Percentiles rank a stretch among this genome's conserved stretches.
These are phyloP conservation scores for Chaetoscypha palmicola DNA, from an alignment of 2,329 filamentous ascomycete genomes.

Conservation along the genomic window DNA sequence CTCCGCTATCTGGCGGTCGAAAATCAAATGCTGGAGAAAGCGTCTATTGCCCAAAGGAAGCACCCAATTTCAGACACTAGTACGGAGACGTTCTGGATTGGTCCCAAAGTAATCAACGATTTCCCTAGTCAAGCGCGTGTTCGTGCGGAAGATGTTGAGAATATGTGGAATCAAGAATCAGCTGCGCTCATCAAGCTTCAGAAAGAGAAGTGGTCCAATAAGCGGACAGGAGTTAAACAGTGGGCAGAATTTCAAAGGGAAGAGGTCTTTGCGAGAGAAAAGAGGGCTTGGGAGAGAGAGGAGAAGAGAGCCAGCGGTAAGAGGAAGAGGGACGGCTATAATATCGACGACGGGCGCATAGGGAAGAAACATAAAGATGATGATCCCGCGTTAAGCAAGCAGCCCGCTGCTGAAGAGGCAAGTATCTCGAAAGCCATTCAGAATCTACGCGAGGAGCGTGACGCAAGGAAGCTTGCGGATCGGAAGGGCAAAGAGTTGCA, in stretches of 20 bases:
- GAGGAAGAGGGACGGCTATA: neutral
- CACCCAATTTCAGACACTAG: neutral
- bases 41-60: neutral
- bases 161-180: neutral
- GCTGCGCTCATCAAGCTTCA: neutral
- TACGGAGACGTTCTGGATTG: neutral
- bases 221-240: too few relatives aligned
- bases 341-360: too few relatives aligned
- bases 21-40: neutral
- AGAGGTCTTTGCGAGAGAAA: neutral
- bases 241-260: too few relatives aligned
- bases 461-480: too few relatives aligned
- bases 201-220: too few relatives aligned
- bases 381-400: too few relatives aligned
- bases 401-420: too few relatives aligned
- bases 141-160: neutral
- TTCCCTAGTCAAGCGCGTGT: neutral
- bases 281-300: neutral
- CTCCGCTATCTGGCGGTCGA: neutral
- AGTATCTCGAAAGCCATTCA: too few relatives aligned
- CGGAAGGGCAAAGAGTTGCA: neutral
- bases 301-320: neutral
- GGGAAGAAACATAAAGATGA: too few relatives aligned
- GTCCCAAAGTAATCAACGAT: neutral
- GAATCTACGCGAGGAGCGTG: too few relatives aligned